Evolutionary conservation across 2,329 filamentous ascomycete species (phyloP), one percentile per base, ranked within the genome.

Genomic region (Phaeosphaeria sp.): DNA sequence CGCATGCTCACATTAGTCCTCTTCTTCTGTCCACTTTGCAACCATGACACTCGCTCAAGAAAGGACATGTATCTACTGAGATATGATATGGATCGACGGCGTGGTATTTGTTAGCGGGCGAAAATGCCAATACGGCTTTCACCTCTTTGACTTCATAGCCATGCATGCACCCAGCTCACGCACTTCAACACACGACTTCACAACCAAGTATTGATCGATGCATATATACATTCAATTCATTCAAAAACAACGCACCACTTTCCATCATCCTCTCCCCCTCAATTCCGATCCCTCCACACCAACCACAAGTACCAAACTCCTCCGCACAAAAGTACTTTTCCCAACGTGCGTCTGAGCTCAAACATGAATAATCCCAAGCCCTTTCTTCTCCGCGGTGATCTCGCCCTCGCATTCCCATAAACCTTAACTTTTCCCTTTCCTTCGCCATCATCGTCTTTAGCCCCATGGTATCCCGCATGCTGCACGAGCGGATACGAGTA

Each of bases 251-350:
- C 30, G 30, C 15, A 11, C 11, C 25, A 30, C 25, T 30, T 30
- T 11, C 30, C 15, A 13, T 3, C n/a, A n/a, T n/a, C n/a, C 11
- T 13, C 3, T 3, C 30, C 3, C 30, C 20, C 40, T 43, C 49
- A 50, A n/a, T n/a, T 13, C 9, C 36, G 18, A 51, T 51, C 88
- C 69, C 82, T 83, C 78, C 84, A 87, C 55, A 89, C 81, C 66
- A 94, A 77, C 78, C 87, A 91, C 27, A 81, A 81, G 82, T 91
- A 95, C 74, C 88, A 87, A 15, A 80, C 63, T 45, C 88, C 74
- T 20, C 86, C 87, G 74, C 91, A 84, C 82, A 85, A 86, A 6
- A 81, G 82, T 3, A 93, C 87, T 48, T 85, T 81, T 78, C 85
- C 87, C 18, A 88, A 67, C 45, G 85, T 88, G 8, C 81, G 83